phyloP scores from a whole-genome alignment of 1,284 basidiomycete species.

The Lentinula novae-zelandiae region DNA sequence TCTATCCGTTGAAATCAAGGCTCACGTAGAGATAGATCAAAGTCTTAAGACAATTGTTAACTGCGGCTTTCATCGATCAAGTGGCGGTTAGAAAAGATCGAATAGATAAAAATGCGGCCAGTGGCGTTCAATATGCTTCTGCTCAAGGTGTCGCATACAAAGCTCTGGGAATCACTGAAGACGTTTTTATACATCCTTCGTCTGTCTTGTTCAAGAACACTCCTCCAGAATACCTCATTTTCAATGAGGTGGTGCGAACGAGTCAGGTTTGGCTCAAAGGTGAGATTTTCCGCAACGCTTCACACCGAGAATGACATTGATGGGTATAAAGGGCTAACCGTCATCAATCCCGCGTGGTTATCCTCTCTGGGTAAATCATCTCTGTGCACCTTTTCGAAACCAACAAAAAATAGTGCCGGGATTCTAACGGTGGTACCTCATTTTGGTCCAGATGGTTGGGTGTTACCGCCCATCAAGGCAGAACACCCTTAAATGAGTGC shows the following conservation, averaged over 20 bases:
- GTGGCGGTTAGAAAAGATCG: slow-evolving; percentile 91
- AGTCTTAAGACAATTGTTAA: slow-evolving; percentile 84
- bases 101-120: slow-evolving; percentile 49
- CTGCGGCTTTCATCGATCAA: slow-evolving; percentile 94
- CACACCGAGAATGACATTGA: slow-evolving; percentile 13
- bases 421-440: slow-evolving; percentile 71
- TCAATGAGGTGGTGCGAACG: slow-evolving; percentile 77
- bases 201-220: slow-evolving; percentile 69
- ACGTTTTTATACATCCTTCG: slow-evolving; percentile 92
- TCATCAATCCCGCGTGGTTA: slow-evolving; percentile 90
- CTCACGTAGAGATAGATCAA: slow-evolving; percentile 60
- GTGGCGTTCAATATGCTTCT: slow-evolving; percentile 72
- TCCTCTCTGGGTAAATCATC: slow-evolving; percentile 72
- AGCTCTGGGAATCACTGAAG: slow-evolving; percentile 79
- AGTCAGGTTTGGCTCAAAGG: slow-evolving; percentile 82
- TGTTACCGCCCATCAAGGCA: slow-evolving; percentile 65
- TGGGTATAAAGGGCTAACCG: slow-evolving; percentile 62
- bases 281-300: slow-evolving; percentile 24
- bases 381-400: slow-evolving; percentile 88
- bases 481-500: neutral
- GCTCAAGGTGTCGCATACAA: slow-evolving; percentile 83
- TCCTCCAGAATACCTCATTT: slow-evolving; percentile 89
- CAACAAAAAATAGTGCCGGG: slow-evolving; percentile 66
- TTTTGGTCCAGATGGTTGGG: slow-evolving; percentile 82
- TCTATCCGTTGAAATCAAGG: neutral